Base-by-base conservation (phyloP, 2,329 filamentous ascomycete species). In the Penicillium sp. region DNA sequence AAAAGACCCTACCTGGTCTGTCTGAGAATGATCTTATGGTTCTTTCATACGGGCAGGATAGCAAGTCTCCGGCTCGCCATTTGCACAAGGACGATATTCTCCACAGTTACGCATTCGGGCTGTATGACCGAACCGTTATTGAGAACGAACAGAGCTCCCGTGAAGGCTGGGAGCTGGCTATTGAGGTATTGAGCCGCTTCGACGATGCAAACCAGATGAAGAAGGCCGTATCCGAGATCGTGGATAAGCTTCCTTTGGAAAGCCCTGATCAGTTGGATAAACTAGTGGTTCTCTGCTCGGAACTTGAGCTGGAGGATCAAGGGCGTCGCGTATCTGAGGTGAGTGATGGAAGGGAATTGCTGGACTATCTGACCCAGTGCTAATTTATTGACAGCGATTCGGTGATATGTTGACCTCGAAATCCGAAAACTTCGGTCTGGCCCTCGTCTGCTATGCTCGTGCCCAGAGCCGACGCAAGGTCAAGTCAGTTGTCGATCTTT, bases 151-250 rank as follows among this genome's bases (percentile, higher is more conserved):
- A 67, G 23, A 71, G 73, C 13, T 68, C 74, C 15, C 79, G 82
- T 38, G 87, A 92, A 65, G 92, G 93, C 9, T 97, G 93, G 93
- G 91, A 97, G 76, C 77, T 97, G 69, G 89, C 92, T 0, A 86
- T 97, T 43, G 86, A 91, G 58, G 84, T 96, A 11, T 80, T 97
- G 45, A 90, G 89, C 10, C 86, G 93, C 53, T 83, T 97, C 70
- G 89, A 96, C 68, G 86, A 92, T 58, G 79, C 83, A 0, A 80
- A 85, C 48, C 83, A 84, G 49, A 90, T 90, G 8, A 87, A 90
- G 68, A 84, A 88, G 62, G 87, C 87, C 58, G 89, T 97, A 11
- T 83, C 86, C 40, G 84, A 88, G 58, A 78, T 97, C 60, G 80
- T 97, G 43, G 84, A 88, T 54, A 80, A 87, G 23, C 79, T 97